Conservation (phyloP, 768 basidiomycete genomes). For the Naganishia friedmannii region DNA sequence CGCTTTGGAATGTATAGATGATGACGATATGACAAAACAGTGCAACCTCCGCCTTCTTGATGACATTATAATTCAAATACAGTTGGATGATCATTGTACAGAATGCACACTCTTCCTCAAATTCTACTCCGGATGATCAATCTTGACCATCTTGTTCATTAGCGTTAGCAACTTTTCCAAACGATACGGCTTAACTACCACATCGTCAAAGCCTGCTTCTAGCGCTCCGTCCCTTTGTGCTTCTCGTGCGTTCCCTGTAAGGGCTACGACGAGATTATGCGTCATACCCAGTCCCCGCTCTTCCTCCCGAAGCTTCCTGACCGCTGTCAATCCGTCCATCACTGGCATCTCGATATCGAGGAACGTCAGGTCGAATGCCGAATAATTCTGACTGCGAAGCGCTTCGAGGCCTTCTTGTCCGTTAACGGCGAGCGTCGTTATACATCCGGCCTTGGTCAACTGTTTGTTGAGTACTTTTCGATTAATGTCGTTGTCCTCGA, state of each 20-base stretch:
- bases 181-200: slow-evolving; percentile 35
- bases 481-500: slow-evolving; percentile 41
- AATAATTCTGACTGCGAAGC: slow-evolving; percentile 21
- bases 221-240: slow-evolving; percentile 30
- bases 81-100: not conserved
- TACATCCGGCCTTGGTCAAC: slow-evolving; percentile 26
- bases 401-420: slow-evolving; percentile 37
- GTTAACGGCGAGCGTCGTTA: slow-evolving; percentile 33
- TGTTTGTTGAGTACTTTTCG: slow-evolving; percentile 35
- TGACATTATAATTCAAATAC: slow-evolving; percentile 15
- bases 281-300: slow-evolving; percentile 17
- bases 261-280: slow-evolving; percentile 27
- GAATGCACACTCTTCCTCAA: not conserved
- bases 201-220: slow-evolving; percentile 34
- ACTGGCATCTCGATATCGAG: slow-evolving; percentile 47
- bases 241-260: slow-evolving; percentile 36
- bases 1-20: too few relatives aligned
- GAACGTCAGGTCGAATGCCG: slow-evolving; percentile 36
- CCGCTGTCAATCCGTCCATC: slow-evolving; percentile 42
- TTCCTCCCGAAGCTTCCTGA: slow-evolving; percentile 36
- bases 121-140: not conserved
- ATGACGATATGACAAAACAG: too few relatives aligned
- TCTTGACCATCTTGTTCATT: slow-evolving; percentile 20
- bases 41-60: too few relatives aligned
- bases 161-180: slow-evolving; percentile 12